A percentile compares a stretch with the other conserved stretches of the same genome.
Evolutionary conservation across 352 stramenopile genomes (phyloP).

Genomic region (Globisporangium rhizosaccharum): DNA sequence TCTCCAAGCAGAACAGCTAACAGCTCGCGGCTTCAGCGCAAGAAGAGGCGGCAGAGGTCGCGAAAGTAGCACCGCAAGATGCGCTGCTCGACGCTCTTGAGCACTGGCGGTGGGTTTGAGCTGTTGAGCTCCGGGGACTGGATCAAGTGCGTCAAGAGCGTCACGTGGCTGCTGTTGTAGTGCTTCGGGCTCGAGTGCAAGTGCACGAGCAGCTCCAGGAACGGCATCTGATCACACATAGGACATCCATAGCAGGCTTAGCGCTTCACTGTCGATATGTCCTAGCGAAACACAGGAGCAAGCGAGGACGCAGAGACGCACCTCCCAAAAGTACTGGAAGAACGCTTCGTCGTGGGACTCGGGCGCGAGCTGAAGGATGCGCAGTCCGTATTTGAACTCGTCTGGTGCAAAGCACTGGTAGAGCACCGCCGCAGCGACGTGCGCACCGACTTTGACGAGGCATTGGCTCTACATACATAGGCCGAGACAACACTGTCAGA

Average conservation of each 20-base stretch:
- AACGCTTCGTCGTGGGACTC: slow-evolving; percentile 67
- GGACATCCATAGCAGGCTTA: no score
- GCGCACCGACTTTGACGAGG: slow-evolving; percentile 75
- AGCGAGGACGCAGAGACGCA: slow-evolving; percentile 13
- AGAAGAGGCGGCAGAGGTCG: slow-evolving; percentile 62
- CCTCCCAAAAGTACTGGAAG: slow-evolving; percentile 88
- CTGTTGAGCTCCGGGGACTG: slow-evolving; percentile 80
- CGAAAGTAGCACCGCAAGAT: slow-evolving; percentile 82
- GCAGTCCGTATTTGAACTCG: slow-evolving; percentile 78
- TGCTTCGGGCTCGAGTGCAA: slow-evolving; percentile 69
- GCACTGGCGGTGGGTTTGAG: slow-evolving; percentile 56
- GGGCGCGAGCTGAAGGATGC: slow-evolving; percentile 66
- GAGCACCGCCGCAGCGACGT: slow-evolving; percentile 72
- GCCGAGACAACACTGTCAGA: background rate
- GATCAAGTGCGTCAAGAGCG: slow-evolving; percentile 74
- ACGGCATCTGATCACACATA: slow-evolving; percentile 39
- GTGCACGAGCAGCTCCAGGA: slow-evolving; percentile 78
- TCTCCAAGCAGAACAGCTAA: no score
- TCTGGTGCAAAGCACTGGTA: slow-evolving; percentile 81
- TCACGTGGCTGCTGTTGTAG: slow-evolving; percentile 62
- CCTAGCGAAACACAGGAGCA: no score
- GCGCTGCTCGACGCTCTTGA: slow-evolving; percentile 69
- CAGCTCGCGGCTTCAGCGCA: slow-evolving; percentile 11
- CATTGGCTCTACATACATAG: slow-evolving; percentile 44
- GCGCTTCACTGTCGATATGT: no score